Conservation (phyloP, 768 basidiomycete genomes). For the Lactarius akahatsu region DNA sequence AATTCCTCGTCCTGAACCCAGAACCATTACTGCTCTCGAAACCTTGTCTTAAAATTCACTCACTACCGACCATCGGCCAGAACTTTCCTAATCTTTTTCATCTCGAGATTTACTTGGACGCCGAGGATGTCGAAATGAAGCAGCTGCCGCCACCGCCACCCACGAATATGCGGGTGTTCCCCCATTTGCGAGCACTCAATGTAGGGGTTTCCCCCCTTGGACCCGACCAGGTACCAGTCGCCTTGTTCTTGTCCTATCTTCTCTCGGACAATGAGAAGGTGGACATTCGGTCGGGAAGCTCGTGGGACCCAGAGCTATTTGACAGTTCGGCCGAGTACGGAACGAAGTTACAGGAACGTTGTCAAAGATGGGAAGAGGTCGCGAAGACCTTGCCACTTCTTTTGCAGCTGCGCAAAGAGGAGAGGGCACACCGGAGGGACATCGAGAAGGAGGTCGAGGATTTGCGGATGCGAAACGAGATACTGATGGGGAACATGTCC, state of each 20-base stretch:
- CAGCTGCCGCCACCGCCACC: neutral
- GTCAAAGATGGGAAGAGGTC: constrained; percentile 23
- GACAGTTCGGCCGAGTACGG: constrained; percentile 13
- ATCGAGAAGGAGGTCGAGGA: constrained; percentile 30
- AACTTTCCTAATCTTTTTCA: constrained; percentile 23
- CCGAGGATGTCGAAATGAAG: constrained; percentile 3
- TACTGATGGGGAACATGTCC: constrained; percentile 20
- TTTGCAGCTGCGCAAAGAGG: constrained; percentile 26
- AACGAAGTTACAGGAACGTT: neutral
- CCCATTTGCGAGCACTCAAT: constrained; percentile 17
- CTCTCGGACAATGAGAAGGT: constrained; percentile 19
- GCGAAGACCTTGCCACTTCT: constrained; percentile 26
- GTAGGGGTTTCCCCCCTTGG: constrained; percentile 28
- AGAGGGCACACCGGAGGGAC: constrained; percentile 22
- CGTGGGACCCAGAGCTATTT: constrained; percentile 19
- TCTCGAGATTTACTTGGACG: constrained; percentile 28
- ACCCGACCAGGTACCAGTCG: constrained; percentile 23
- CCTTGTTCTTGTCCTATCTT: constrained; percentile 28
- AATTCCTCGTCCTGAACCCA: constrained; percentile 25
- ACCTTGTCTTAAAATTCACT: constrained; percentile 16
- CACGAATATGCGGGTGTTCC: constrained; percentile 9
- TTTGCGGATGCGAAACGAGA: constrained; percentile 29
- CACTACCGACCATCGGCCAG: constrained; percentile 12
- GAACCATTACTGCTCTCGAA: constrained; percentile 25
- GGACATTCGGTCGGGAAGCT: constrained; percentile 18